Percentiles rank a stretch among this genome's conserved stretches.
phyloP scores from a whole-genome alignment of 2,329 filamentous ascomycete genomes.

The Alternaria gansuensis region DNA sequence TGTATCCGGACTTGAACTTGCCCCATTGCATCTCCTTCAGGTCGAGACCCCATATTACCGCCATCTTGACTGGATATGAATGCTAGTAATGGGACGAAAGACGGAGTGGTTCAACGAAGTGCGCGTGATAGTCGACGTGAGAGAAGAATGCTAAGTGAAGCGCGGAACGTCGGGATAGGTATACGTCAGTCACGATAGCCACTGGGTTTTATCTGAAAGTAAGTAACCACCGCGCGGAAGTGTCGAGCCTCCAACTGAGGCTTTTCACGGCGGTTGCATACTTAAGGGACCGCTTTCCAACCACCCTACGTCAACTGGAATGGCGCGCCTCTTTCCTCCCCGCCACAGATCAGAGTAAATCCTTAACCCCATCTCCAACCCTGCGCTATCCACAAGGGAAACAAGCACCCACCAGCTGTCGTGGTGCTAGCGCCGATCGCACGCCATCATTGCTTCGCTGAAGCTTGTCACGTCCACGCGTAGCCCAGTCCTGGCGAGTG shows the following conservation, averaged over 20 bases:
- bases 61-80: slow-evolving; percentile 32
- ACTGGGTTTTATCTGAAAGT: neutral
- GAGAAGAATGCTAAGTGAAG: neutral
- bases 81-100: slow-evolving; percentile 1
- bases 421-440: neutral
- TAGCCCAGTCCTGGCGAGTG: neutral
- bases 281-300: slow-evolving; percentile 2
- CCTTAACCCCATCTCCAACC: neutral
- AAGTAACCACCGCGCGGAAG: slow-evolving; percentile 1
- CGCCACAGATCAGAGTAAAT: slow-evolving; percentile 3
- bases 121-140: neutral
- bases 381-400: slow-evolving; percentile 4
- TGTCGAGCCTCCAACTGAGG: neutral
- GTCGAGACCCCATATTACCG: slow-evolving; percentile 66
- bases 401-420: slow-evolving; percentile 17
- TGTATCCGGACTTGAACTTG: slow-evolving; percentile 66
- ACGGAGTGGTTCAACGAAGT: neutral
- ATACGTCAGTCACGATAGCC: neutral
- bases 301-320: neutral
- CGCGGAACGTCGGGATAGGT: neutral
- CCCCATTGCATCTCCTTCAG: slow-evolving; percentile 66
- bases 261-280: slow-evolving; percentile 5
- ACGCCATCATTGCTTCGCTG: slow-evolving; percentile 15
- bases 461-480: slow-evolving; percentile 23
- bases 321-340: neutral